Evolutionary conservation across 768 basidiomycete species (phyloP), one percentile per base, ranked within the genome.

Genomic region (Tylopilus intermedius): DNA sequence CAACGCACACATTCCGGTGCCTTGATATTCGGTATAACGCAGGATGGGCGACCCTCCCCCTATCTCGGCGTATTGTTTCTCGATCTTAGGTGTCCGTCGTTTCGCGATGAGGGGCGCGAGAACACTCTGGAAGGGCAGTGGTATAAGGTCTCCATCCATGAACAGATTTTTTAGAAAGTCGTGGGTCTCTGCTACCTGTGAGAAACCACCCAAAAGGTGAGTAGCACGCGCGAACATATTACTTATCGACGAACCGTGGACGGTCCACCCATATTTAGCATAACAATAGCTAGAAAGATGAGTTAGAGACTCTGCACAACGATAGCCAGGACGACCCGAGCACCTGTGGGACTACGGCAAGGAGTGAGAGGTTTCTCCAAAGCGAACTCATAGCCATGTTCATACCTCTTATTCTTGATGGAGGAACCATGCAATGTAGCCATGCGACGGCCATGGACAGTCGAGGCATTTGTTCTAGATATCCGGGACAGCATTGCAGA

Each of bases 181-280:
- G 65, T 92, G 78, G 7, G 96, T 97, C 74, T 97, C 95, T 4
- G 85, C 75, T 39, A 96, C 88, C 92, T 96, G 62, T 15, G 43
- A 27, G 41, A 61, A 45, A 43, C 13, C 13, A 49, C 11, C 9
- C 35, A 26, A 38, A 13, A 26, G 7, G 48, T 56, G 50, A 56
- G 46, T 48, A 15, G 4, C 39, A 6, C 24, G 38, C 18, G 14
- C 15, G 13, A 30, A 40, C 26, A 1, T 13, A 22, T 42, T 24
- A 46, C 37, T 27, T n/a, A 44, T 46, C 33, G 35, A 73, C 82
- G 61, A 64, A 93, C 92, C 52, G 92, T 94, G 47, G 89, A 81
- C 22, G 95, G 96, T 2, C 96, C 96, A 41, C 96, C 96, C 96
- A 99, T 99, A 71, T 98, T 99, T 74, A 99, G 76, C 88, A 99